These are phyloP conservation scores for Acanthamoeba lenticulata DNA, from an alignment of 208 protist species.

Conservation along the genomic window DNA sequence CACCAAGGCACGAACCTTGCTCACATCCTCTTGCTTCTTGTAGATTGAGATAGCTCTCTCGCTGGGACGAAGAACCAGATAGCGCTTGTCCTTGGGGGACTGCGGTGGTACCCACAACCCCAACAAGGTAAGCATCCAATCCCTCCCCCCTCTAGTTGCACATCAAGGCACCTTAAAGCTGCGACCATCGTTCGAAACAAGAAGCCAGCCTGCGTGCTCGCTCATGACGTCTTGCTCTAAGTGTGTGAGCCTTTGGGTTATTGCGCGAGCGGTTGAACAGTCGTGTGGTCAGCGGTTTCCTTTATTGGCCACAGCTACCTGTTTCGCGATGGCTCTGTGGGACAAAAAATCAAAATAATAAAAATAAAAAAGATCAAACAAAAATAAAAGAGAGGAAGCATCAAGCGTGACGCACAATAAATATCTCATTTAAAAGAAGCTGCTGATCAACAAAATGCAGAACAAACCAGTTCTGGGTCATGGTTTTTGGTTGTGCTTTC, in stretches of 20 bases:
- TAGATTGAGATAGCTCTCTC: background rate
- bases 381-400: background rate
- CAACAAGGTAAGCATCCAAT: background rate
- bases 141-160: background rate
- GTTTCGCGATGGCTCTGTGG: too few species aligned
- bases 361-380: too few species aligned
- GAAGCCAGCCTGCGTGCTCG: background rate
- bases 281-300: too few species aligned
- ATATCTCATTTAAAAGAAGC: background rate
- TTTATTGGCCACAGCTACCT: too few species aligned
- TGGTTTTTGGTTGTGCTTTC: background rate
- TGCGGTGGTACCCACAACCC: background rate
- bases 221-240: background rate
- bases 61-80: background rate
- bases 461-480: background rate
- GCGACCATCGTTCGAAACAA: background rate
- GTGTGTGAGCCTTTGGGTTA: background rate
- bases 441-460: background rate
- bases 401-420: background rate
- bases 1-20: background rate
- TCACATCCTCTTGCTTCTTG: slow-evolving; percentile 4
- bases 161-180: background rate
- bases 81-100: background rate
- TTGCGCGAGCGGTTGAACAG: too few species aligned
- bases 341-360: too few species aligned